Evolutionary conservation across 768 basidiomycete species (phyloP), one percentile per base, ranked within the genome.

Genomic region (Suillus hirtellus): DNA sequence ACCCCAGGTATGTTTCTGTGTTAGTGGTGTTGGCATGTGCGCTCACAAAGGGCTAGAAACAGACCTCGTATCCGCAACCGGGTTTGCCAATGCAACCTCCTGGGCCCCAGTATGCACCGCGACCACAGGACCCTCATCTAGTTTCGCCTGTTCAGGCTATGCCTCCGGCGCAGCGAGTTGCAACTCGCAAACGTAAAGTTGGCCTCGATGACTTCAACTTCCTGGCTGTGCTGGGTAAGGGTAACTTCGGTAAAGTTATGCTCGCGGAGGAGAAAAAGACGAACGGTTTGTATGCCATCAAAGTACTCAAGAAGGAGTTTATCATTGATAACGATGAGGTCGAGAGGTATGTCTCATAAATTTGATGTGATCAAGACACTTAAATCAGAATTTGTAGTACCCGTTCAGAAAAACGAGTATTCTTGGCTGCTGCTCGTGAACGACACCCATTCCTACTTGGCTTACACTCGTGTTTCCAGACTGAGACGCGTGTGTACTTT

Each of bases 201-300:
- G 95, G 96, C 1, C 82, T 99, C 44, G 96, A 99, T 73, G 97
- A 99, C 74, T 99, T 99, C 83, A 99, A 99, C 71, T 99, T 99
- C 83, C 79, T 99, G 61, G 95, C 97, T 31, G 97, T 99, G 17
- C 86, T 99, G 43, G 97, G 97, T 58, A 99, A 99, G 78, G 97
- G 97, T 70, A 99, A 99, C 78, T 99, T 99, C 72, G 97, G 97
- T 62, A 99, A 99, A 76, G 97, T 99, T 77, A 99, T 99, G 97
- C 80, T 99, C 64, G 97, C 97, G 11, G 97, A 99, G 77, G 97
- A 99, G 83, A 99, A 99, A 86, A 88, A 84, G 75, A 85, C 88
- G 59, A 93, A 87, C 69, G 87, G 85, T 59, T 77, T 99, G 62
- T 99, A 92, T 73, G 97, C 97, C n/a, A 98, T 99, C 82, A 99